These are phyloP conservation scores for Metarhizium rileyi DNA, from an alignment of 2,329 filamentous ascomycete genomes.

Conservation along the genomic window DNA sequence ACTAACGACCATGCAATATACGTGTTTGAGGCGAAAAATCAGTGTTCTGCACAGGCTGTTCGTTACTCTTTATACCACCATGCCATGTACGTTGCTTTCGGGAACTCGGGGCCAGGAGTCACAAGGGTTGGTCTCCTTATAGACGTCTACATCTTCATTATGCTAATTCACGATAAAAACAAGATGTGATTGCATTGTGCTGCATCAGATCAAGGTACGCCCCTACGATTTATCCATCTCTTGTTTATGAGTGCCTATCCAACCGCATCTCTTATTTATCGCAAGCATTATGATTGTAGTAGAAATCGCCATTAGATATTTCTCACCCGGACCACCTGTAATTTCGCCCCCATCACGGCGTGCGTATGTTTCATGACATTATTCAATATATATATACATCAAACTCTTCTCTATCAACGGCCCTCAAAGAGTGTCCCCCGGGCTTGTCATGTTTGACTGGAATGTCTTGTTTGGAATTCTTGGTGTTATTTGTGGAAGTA, in stretches of 20 bases:
- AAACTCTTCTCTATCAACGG: background rate
- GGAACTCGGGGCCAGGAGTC: background rate
- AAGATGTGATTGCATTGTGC: background rate
- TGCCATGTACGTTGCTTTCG: background rate
- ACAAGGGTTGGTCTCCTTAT: conserved; percentile 19
- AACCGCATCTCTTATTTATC: background rate
- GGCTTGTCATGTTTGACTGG: conserved; percentile 22
- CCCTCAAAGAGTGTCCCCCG: conserved; percentile 24
- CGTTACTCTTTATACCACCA: background rate
- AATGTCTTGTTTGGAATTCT: conserved; percentile 27
- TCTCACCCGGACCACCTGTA: background rate
- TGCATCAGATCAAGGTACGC: background rate
- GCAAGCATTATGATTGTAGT: background rate
- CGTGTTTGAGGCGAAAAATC: background rate
- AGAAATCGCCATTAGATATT: background rate
- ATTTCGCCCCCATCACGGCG: background rate
- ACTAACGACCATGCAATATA: conserved; percentile 13
- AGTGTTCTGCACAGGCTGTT: background rate
- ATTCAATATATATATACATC: background rate
- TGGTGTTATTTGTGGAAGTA: conserved; percentile 31
- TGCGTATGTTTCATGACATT: background rate
- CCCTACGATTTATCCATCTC: background rate
- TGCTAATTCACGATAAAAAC: conserved; percentile 5
- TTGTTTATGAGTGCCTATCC: background rate
- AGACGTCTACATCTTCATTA: conserved; percentile 1